Conservation (phyloP, 177 flowering plant species). For the Telopea speciosissima region DNA sequence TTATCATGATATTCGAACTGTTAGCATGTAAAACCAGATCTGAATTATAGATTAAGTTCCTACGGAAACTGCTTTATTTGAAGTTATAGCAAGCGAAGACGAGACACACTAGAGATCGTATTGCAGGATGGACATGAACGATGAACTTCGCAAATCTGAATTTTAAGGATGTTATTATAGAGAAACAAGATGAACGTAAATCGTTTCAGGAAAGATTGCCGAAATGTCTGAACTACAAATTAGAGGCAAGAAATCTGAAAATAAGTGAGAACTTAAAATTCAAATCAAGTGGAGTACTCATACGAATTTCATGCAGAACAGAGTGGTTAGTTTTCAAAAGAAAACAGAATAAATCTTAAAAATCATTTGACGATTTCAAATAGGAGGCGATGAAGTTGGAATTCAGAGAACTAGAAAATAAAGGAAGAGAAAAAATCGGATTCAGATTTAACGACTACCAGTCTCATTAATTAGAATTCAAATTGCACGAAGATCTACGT, state of each 20-base stretch:
- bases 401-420: background rate
- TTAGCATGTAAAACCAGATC: background rate
- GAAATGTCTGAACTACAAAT: background rate
- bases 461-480: background rate
- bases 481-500: background rate
- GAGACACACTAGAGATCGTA: background rate
- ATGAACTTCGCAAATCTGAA: background rate
- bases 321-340: background rate
- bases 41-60: background rate
- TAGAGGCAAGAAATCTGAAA: background rate
- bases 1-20: background rate
- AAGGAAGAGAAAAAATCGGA: background rate
- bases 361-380: background rate
- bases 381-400: background rate
- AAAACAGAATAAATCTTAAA: background rate
- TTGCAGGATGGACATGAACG: background rate
- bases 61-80: background rate
- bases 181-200: background rate
- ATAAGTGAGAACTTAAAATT: background rate
- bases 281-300: background rate
- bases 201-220: background rate
- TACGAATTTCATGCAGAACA: background rate
- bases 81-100: background rate
- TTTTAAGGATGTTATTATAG: background rate
- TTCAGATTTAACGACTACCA: background rate